Percentiles rank a stretch among this genome's conserved stretches.
Conservation (phyloP, 805 yeast genomes). For the Trichomonascus vanleenenianus region DNA sequence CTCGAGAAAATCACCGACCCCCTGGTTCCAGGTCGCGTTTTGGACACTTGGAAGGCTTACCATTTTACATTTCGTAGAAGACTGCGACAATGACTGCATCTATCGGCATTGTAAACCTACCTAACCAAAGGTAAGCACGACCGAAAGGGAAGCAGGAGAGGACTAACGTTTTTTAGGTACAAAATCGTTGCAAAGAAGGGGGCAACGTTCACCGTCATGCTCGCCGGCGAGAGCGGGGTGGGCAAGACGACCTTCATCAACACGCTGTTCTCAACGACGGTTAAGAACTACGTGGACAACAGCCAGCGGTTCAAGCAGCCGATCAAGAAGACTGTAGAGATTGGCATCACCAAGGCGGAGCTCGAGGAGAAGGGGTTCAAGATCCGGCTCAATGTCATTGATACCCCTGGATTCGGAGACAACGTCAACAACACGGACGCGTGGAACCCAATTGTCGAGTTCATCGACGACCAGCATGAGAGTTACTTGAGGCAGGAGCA, state of each 20-base stretch:
- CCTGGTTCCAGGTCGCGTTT: too few relatives aligned
- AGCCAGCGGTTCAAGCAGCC: slow-evolving; percentile 31
- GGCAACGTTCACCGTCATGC: slow-evolving; percentile 69
- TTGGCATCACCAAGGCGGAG: slow-evolving; percentile 37
- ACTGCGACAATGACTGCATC: slow-evolving; percentile 3
- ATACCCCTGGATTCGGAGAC: slow-evolving; percentile 75
- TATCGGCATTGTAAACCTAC: slow-evolving; percentile 27
- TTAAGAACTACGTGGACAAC: slow-evolving; percentile 36
- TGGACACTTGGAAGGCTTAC: too few relatives aligned
- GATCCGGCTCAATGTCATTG: slow-evolving; percentile 55
- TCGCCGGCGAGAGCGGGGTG: slow-evolving; percentile 76
- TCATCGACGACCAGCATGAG: slow-evolving; percentile 74
- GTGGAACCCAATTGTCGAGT: slow-evolving; percentile 63
- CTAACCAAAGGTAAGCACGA: slow-evolving; percentile 24
- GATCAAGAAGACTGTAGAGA: slow-evolving; percentile 34
- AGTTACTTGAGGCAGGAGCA: slow-evolving; percentile 64
- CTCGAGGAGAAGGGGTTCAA: slow-evolving; percentile 54
- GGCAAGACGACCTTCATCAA: slow-evolving; percentile 77
- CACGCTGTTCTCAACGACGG: slow-evolving; percentile 57
- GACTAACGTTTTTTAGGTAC: slow-evolving; percentile 18
- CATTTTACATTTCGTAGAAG: background rate
- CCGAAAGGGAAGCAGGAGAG: too few relatives aligned
- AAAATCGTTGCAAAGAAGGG: slow-evolving; percentile 43
- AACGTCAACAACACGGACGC: slow-evolving; percentile 54
- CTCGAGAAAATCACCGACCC: too few relatives aligned